These are phyloP conservation scores for Eucalyptus sp. DNA, from an alignment of 345 rosid genomes.

Conservation along the genomic window DNA sequence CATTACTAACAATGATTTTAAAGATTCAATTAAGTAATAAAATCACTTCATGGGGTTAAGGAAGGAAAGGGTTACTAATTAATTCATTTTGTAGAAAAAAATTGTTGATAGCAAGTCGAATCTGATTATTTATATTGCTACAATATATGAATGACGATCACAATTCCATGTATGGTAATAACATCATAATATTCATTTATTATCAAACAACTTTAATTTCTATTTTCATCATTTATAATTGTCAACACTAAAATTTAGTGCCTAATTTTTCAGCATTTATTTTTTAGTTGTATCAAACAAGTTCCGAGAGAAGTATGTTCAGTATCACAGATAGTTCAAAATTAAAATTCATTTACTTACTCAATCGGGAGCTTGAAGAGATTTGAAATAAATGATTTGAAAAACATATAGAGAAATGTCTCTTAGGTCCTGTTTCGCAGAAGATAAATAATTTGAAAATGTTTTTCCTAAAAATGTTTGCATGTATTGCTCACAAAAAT, in stretches of 20 bases:
- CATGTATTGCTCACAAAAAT: too few relatives aligned
- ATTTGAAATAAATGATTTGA: not conserved
- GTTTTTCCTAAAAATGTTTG: too few relatives aligned
- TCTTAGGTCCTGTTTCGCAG: not conserved
- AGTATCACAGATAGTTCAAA: not conserved
- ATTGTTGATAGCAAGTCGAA: not conserved
- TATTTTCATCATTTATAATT: not conserved
- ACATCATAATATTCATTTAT: not conserved
- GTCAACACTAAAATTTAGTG: not conserved
- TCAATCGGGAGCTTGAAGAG: not conserved
- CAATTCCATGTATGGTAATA: not conserved
- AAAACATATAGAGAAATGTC: not conserved
- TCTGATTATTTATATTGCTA: not conserved
- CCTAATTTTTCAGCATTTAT: not conserved
- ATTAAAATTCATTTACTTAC: not conserved
- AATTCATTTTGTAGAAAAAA: not conserved
- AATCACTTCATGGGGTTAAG: not conserved
- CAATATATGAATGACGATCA: not conserved
- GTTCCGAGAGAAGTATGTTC: not conserved
- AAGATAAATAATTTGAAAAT: too few relatives aligned
- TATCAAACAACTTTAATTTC: not conserved
- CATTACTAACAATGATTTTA: not conserved
- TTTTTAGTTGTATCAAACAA: not conserved
- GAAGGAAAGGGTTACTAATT: not conserved
- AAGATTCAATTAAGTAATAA: not conserved